Evolutionary conservation across 768 basidiomycete species (phyloP).

Genomic region (Trametes villosa): DNA sequence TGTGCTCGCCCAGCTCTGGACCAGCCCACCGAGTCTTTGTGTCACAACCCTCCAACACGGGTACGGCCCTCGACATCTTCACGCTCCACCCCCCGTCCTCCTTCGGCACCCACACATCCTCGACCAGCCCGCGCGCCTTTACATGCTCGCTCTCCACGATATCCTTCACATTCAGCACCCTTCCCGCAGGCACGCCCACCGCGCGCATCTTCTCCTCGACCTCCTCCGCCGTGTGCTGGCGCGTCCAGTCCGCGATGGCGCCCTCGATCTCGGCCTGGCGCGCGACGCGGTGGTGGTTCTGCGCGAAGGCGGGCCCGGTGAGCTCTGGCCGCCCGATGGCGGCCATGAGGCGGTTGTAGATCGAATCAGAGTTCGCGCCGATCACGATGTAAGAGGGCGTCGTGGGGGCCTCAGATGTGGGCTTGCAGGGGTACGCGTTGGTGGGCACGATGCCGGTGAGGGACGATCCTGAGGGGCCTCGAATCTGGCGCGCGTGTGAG

Average conservation of each 20-base stretch:
- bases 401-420: constrained; percentile 45
- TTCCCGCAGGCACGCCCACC: constrained; percentile 65
- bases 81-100: constrained; percentile 55
- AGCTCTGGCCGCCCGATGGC: constrained; percentile 63
- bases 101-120: constrained; percentile 57
- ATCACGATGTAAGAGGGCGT: constrained; percentile 66
- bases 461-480: constrained; percentile 75
- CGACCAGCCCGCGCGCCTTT: constrained; percentile 56
- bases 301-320: constrained; percentile 53
- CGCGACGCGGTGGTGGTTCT: constrained; percentile 47
- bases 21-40: constrained; percentile 69
- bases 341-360: constrained; percentile 70
- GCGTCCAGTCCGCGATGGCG: constrained; percentile 67
- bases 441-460: constrained; percentile 78
- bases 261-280: constrained; percentile 57
- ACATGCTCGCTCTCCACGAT: constrained; percentile 63
- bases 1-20: constrained; percentile 59
- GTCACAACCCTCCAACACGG: constrained; percentile 62
- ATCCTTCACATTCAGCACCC: constrained; percentile 65
- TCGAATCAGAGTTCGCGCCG: constrained; percentile 71
- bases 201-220: constrained; percentile 53
- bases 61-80: constrained; percentile 70
- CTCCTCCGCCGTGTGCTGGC: constrained; percentile 51
- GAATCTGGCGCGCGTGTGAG: constrained; percentile 44
- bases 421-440: constrained; percentile 71